These are phyloP conservation scores for Hypoxylon sp. DNA, from an alignment of 2,329 filamentous ascomycete species.

Conservation along the genomic window DNA sequence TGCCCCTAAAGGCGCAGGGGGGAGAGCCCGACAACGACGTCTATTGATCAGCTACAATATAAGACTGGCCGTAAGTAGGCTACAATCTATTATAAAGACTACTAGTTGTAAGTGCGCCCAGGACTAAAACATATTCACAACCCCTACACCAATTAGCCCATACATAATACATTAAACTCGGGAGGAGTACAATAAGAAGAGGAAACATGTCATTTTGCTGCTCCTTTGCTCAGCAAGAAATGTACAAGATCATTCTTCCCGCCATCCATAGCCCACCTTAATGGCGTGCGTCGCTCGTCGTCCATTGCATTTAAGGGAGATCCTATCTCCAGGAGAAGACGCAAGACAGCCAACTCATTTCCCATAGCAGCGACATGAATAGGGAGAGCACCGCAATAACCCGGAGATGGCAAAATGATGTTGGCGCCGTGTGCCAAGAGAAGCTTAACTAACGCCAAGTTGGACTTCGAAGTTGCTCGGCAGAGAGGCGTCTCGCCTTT, in stretches of 20 bases:
- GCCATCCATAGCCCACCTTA: constrained; percentile 45
- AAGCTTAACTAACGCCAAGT: constrained; percentile 38
- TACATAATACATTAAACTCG: not conserved
- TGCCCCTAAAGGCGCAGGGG: too few species aligned
- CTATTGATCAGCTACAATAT: too few species aligned
- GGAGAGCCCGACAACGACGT: too few species aligned
- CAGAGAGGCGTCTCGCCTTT: constrained; percentile 49
- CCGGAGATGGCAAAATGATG: constrained; percentile 40
- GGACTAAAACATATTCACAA: not conserved
- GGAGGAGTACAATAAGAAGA: not conserved
- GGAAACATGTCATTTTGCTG: constrained; percentile 22
- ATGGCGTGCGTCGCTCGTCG: constrained; percentile 44
- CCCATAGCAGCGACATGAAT: constrained; percentile 48
- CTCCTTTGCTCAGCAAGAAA: constrained; percentile 45
- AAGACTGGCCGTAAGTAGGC: too few species aligned
- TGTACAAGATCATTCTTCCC: constrained; percentile 42
- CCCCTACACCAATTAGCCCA: not conserved
- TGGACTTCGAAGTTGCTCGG: constrained; percentile 46
- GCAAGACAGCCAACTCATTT: constrained; percentile 37
- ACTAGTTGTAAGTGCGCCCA: too few species aligned
- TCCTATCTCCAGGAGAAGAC: constrained; percentile 39
- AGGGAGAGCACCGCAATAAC: constrained; percentile 44
- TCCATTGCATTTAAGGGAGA: constrained; percentile 43
- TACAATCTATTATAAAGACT: too few species aligned
- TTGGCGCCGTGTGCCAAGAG: constrained; percentile 43